A percentile compares a stretch with the other conserved stretches of the same genome.
Conservation (phyloP, 2,329 filamentous ascomycete genomes). For the Didymellaceae sp. region DNA sequence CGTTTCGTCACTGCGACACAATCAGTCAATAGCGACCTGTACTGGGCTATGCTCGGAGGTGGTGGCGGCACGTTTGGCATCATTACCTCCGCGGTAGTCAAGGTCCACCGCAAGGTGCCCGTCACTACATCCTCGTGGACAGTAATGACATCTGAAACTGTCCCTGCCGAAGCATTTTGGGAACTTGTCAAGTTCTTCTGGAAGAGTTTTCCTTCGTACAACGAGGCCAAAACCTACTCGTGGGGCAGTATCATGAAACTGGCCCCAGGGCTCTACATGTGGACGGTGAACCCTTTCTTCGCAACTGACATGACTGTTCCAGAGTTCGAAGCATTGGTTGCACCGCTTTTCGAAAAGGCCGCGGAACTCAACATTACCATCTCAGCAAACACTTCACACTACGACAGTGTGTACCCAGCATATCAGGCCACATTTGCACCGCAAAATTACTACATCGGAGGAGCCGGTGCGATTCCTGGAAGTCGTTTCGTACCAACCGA, state of each 20-base stretch:
- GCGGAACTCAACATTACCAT: slow-evolving; percentile 34
- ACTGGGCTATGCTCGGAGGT: slow-evolving; percentile 49
- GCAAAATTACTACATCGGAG: slow-evolving; percentile 38
- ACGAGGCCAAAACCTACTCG: slow-evolving; percentile 37
- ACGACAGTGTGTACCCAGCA: slow-evolving; percentile 38
- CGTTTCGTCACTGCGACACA: slow-evolving; percentile 35
- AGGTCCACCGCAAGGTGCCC: slow-evolving; percentile 40
- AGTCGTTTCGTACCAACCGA: slow-evolving; percentile 46
- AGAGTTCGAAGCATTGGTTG: slow-evolving; percentile 31
- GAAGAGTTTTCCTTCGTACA: slow-evolving; percentile 33
- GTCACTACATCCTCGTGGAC: slow-evolving; percentile 44
- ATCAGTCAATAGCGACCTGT: slow-evolving; percentile 47
- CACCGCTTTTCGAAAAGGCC: slow-evolving; percentile 34
- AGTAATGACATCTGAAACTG: slow-evolving; percentile 30
- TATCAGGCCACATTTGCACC: slow-evolving; percentile 39
- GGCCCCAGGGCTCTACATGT: slow-evolving; percentile 32
- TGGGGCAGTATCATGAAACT: slow-evolving; percentile 35
- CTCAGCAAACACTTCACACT: slow-evolving; percentile 27
- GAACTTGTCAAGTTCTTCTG: slow-evolving; percentile 32
- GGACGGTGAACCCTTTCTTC: slow-evolving; percentile 38
- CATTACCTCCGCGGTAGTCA: slow-evolving; percentile 42
- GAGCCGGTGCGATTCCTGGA: slow-evolving; percentile 35
- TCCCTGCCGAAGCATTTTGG: slow-evolving; percentile 43
- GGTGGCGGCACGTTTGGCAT: slow-evolving; percentile 47
- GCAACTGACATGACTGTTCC: slow-evolving; percentile 34